Evolutionary conservation across 306 rosid species (phyloP).

Genomic region (Alnus rubra): DNA sequence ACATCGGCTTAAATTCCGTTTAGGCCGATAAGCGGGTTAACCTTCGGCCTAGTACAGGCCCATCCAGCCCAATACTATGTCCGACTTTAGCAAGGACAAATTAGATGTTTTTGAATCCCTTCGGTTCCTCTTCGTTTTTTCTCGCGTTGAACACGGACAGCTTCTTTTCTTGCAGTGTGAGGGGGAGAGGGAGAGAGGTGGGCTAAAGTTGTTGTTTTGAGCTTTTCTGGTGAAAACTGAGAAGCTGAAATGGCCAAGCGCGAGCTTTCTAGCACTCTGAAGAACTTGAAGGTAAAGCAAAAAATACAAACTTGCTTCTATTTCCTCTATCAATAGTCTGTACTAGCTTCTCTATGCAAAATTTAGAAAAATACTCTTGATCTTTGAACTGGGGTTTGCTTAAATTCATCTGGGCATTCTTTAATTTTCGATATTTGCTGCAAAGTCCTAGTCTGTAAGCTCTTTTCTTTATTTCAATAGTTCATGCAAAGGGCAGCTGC

Average conservation of each 20-base stretch:
- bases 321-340: background rate
- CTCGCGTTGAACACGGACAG: background rate
- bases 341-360: background rate
- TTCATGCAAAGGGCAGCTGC: conserved; percentile 87
- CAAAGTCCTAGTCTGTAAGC: background rate
- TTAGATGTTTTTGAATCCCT: too few relatives aligned
- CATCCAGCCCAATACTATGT: background rate
- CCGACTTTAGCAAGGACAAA: background rate
- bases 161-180: conserved; percentile 4
- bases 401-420: background rate
- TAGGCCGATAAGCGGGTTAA: too few relatives aligned
- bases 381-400: conserved; percentile 14
- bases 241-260: conserved; percentile 57
- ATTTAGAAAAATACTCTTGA: background rate
- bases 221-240: background rate
- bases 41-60: too few relatives aligned
- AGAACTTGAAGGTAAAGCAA: conserved; percentile 70
- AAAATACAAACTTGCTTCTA: background rate
- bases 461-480: conserved; percentile 27
- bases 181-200: background rate
- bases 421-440: background rate
- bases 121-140: conserved; percentile 1
- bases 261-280: conserved; percentile 75
- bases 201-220: conserved; percentile 14
- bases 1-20: too few relatives aligned